phyloP scores from a whole-genome alignment of 2,329 filamentous ascomycete species.

The Pestalotiopsis sp. region DNA sequence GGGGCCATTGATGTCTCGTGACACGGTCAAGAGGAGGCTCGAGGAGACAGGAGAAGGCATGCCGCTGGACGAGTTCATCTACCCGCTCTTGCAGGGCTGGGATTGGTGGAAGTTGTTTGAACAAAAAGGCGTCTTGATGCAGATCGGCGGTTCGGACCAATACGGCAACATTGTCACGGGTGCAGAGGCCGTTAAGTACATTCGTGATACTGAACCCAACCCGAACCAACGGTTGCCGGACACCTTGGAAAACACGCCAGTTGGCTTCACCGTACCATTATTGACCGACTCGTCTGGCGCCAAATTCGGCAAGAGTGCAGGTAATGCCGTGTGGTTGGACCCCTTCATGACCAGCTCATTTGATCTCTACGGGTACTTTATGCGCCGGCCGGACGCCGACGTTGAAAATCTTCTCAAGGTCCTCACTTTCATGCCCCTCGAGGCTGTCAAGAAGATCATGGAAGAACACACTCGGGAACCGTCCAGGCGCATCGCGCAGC shows the following conservation, averaged over 20 bases:
- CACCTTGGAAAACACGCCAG: constrained; percentile 55
- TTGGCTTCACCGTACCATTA: constrained; percentile 89
- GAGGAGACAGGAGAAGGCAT: constrained; percentile 85
- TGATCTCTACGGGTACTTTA: constrained; percentile 88
- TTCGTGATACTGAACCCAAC: constrained; percentile 59
- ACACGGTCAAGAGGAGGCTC: constrained; percentile 85
- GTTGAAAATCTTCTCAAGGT: constrained; percentile 81
- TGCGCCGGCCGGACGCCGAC: constrained; percentile 78
- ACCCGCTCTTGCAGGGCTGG: constrained; percentile 92
- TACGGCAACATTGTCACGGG: constrained; percentile 95
- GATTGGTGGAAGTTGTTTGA: constrained; percentile 90
- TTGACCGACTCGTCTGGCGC: constrained; percentile 81
- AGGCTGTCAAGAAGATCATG: constrained; percentile 69
- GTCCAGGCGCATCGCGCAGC: constrained; percentile 75
- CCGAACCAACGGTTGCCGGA: constrained; percentile 38
- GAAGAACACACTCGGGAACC: constrained; percentile 66
- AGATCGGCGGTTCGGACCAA: constrained; percentile 94
- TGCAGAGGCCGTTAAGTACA: constrained; percentile 78
- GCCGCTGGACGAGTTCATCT: constrained; percentile 90
- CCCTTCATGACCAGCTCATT: constrained; percentile 76
- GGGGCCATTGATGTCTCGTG: constrained; percentile 83
- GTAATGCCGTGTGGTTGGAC: constrained; percentile 94
- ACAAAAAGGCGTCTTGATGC: constrained; percentile 69
- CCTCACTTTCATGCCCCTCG: constrained; percentile 82
- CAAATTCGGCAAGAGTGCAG: constrained; percentile 94